These are phyloP conservation scores for Elsinoe batatas DNA, from an alignment of 2,329 filamentous ascomycete genomes.

Conservation along the genomic window DNA sequence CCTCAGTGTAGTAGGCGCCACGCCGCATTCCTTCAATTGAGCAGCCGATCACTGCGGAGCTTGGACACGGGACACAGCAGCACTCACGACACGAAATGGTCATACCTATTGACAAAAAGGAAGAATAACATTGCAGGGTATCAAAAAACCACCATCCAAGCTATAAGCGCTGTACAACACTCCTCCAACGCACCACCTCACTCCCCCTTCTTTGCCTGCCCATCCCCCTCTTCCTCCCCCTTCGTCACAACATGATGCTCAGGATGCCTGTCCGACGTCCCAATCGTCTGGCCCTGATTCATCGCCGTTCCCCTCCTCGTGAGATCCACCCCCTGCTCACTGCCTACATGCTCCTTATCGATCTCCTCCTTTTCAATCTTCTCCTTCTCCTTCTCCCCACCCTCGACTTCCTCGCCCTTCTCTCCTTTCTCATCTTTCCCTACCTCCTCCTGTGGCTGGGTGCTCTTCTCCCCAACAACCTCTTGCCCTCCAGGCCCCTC, in stretches of 20 bases:
- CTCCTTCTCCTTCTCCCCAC: not conserved
- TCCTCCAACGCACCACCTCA: not conserved
- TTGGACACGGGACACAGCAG: too few species aligned
- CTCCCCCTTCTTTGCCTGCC: not conserved
- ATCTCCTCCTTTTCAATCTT: not conserved
- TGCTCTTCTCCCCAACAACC: not conserved
- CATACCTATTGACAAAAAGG: not conserved
- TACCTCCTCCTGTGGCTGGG: not conserved
- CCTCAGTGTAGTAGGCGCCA: too few species aligned
- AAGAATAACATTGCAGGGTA: not conserved
- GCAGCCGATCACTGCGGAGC: too few species aligned
- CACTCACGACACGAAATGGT: not conserved
- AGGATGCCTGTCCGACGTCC: conserved; percentile 6
- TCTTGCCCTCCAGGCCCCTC: not conserved
- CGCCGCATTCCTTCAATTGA: too few species aligned
- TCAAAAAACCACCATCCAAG: not conserved
- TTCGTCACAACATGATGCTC: conserved; percentile 3
- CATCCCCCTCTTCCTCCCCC: not conserved
- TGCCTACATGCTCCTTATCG: not conserved
- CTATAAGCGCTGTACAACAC: not conserved
- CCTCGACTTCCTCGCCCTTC: not conserved
- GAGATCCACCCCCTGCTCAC: not conserved
- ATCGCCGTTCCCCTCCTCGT: not conserved
- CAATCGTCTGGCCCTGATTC: conserved; percentile 9
- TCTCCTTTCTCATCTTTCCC: not conserved